Conservation (phyloP, 2,329 filamentous ascomycete genomes). For the Apiospora arundinis region DNA sequence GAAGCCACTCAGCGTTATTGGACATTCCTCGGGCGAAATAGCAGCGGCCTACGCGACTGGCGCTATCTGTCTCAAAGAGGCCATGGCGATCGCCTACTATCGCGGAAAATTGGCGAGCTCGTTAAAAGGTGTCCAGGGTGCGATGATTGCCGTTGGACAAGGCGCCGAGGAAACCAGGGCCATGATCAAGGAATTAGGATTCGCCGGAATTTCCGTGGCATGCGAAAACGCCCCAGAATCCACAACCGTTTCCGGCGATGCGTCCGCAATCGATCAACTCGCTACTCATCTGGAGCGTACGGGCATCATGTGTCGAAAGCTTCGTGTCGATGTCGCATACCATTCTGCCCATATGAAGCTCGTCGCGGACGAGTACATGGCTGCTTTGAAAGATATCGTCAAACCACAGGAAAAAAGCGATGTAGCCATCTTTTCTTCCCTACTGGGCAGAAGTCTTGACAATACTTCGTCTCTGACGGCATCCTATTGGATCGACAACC, state of each 20-base stretch:
- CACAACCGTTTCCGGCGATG: conserved; percentile 42
- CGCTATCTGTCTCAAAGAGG: conserved; percentile 26
- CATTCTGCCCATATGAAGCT: conserved; percentile 42
- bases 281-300: conserved; percentile 28
- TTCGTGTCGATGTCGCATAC: conserved; percentile 40
- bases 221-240: conserved; percentile 41
- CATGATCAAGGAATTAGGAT: too few relatives aligned
- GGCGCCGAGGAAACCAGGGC: too few relatives aligned
- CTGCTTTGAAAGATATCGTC: conserved; percentile 19
- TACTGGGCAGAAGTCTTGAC: conserved; percentile 5
- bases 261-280: conserved; percentile 29
- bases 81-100: conserved; percentile 29
- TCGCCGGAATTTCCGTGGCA: conserved; percentile 30
- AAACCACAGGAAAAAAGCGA: neutral
- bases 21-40: conserved; percentile 49
- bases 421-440: conserved; percentile 25
- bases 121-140: conserved; percentile 26
- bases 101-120: conserved; percentile 24
- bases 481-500: conserved; percentile 18
- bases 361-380: too few relatives aligned
- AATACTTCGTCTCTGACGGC: neutral
- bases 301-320: conserved; percentile 33
- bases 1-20: conserved; percentile 37
- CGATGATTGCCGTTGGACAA: conserved; percentile 41
- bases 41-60: conserved; percentile 41